Base-by-base conservation (phyloP, 768 basidiomycete genomes). In the Leccinum barrowsii region DNA sequence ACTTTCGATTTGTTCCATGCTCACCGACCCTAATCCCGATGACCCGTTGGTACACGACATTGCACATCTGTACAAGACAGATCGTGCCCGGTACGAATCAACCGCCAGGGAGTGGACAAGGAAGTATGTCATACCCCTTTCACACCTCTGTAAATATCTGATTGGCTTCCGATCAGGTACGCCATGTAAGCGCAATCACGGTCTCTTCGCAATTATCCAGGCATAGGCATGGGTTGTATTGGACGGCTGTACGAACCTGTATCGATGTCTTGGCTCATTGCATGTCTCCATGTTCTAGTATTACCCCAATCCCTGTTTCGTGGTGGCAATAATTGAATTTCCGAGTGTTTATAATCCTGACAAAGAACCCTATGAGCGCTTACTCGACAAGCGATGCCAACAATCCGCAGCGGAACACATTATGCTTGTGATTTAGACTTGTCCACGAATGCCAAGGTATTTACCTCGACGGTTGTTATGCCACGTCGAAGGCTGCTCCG, bases 71-170 rank as follows among this genome's bases (percentile, higher is more conserved):
- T 99, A 99, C 87, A 99, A 98, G 93, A 98, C 95, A 37, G 97
- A 99, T 78, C 86, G 96, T 66, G 78, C 91, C 63, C 87, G 95
- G 68, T 99, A 99, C 73, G 97, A 98, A 77, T 91, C 94, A 60
- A 98, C 94, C 34, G 97, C 97, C 26, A 83, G 94, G 78, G 97
- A 99, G 82, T 99, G 96, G 96, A 96, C 96, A 75, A 89, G 96
- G 85, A 98, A 98, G 95, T 98, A 71, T 66, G 91, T 75, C 24
- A 22, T 2, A 7, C 0, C 28, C n/a, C 10, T 47, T 24, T 7
- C 28, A 3, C 7, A 46, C n/a, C 54, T 12, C 2, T 13, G 37
- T 40, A 34, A 44, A 26, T 48, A 22, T 13, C 58, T 62, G 26
- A 65, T 54, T 17, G 22, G 15, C 21, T 52, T 28, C 44, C 4